Evolutionary conservation across 257 asterid species (phyloP), one percentile per base, ranked within the genome.

Genomic region (Solanum pimpinellifolium): DNA sequence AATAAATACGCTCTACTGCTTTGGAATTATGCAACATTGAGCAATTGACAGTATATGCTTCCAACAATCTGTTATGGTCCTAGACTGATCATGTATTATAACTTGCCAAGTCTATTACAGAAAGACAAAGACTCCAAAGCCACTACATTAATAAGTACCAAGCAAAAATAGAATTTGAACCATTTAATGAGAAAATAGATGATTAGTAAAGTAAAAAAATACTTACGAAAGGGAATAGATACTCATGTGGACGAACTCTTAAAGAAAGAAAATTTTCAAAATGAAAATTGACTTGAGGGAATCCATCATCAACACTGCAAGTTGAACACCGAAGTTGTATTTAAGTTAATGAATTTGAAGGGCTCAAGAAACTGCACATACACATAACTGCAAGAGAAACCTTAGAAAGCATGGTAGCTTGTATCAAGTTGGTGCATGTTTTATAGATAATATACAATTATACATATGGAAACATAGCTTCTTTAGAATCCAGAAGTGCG

Each of bases 171-270:
- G 33, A 81, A 18, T 29, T 31, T 47, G 69, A 81, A 47, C 31
- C 85, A 29, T 81, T 1, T 18, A 88, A 18, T 25, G 78, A 66
- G 33, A 44, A 85, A 75, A 83, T 14, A 18, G 83, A 27, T 47
- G 47, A 87, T 33, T 44, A 39, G 73, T 12, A 15, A 41, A 41
- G 33, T 31, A 89, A 66, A 87, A 85, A 83, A 72, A 87, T 87
- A 96, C 99, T 94, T 95, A 97, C 99, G 90, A 90, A 96, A 35
- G 98, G 95, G 92, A 97, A 97, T 83, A 97, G 93, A 91, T 97
- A 97, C 83, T 97, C 99, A 33, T 89, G 94, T 87, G 99, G 99
- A 92, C 93, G 92, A 90, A 97, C 99, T 88, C 87, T 96, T 94
- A 97, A 91, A 74, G 91, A 25, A 83, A 97, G 99, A 66, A 95